Percentiles rank a stretch among this genome's conserved stretches.
Conservation (phyloP, 495 filamentous ascomycete species). For the Xylaria scruposa region DNA sequence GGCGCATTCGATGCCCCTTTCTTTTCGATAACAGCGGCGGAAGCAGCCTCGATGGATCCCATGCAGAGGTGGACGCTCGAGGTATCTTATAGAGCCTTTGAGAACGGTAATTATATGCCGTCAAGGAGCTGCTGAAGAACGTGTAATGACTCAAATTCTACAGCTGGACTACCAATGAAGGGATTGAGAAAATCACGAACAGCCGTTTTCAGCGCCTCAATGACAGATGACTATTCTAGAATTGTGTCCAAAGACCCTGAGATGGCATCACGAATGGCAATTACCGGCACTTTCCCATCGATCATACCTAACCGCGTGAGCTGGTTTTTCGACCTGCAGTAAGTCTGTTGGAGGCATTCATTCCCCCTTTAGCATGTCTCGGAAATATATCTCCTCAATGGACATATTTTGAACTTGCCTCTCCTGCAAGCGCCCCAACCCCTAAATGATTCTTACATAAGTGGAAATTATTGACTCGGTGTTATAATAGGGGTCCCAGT, state of each 20-base stretch:
- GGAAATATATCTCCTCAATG: no score
- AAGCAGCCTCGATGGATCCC: constrained; percentile 54
- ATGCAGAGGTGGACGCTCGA: constrained; percentile 53
- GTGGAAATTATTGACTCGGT: no score
- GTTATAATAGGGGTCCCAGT: constrained; percentile 41
- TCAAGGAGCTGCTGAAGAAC: not conserved
- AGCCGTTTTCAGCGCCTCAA: constrained; percentile 40
- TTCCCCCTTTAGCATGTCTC: no score
- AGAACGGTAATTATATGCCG: constrained; percentile 31
- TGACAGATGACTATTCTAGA: constrained; percentile 42
- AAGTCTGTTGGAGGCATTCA: no score
- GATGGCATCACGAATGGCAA: constrained; percentile 28
- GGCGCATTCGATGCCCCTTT: constrained; percentile 57
- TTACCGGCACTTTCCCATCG: constrained; percentile 42
- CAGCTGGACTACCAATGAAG: constrained; percentile 38
- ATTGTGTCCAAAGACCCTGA: constrained; percentile 41
- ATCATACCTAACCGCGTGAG: constrained; percentile 62
- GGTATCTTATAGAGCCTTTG: constrained; percentile 57
- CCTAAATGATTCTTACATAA: no score
- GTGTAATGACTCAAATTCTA: not conserved
- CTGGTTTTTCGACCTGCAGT: constrained; percentile 52
- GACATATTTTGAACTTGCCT: no score
- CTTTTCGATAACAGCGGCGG: constrained; percentile 62
- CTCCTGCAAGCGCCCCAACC: no score
- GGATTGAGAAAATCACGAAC: constrained; percentile 32